phyloP scores from a whole-genome alignment of 1,284 basidiomycete species.

The Tetrapyrgos nigripes region DNA sequence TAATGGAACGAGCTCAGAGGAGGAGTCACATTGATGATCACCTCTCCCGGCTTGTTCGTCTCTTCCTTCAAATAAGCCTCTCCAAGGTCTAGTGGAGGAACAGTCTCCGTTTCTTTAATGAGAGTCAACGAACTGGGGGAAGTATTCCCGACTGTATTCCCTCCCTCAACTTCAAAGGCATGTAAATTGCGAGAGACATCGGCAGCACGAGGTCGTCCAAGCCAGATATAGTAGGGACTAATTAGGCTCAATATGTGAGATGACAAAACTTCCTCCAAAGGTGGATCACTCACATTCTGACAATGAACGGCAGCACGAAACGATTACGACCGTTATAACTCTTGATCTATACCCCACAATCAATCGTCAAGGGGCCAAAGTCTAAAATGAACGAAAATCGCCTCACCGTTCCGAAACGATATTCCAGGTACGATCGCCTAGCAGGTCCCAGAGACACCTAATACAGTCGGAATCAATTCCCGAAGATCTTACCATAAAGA shows the following conservation, averaged over 20 bases:
- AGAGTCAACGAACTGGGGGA: slow-evolving; percentile 45
- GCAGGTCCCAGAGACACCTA: slow-evolving; percentile 63
- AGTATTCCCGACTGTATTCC: slow-evolving; percentile 66
- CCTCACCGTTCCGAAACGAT: slow-evolving; percentile 76
- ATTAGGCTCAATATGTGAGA: neutral
- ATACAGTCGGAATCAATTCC: neutral
- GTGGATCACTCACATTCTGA: slow-evolving; percentile 57
- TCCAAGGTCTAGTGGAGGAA: slow-evolving; percentile 49
- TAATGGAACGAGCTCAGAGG: slow-evolving; percentile 82
- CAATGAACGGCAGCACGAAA: slow-evolving; percentile 73
- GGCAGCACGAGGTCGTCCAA: slow-evolving; percentile 73
- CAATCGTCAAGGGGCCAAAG: slow-evolving; percentile 6
- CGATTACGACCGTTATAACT: slow-evolving; percentile 78
- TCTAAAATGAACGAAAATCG: neutral
- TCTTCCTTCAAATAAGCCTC: slow-evolving; percentile 39
- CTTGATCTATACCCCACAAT: slow-evolving; percentile 52
- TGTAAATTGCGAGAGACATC: slow-evolving; percentile 67
- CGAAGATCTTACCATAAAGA: neutral
- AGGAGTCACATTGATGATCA: slow-evolving; percentile 57
- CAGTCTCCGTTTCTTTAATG: slow-evolving; percentile 32
- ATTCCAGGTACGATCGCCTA: slow-evolving; percentile 79
- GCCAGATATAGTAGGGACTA: slow-evolving; percentile 80
- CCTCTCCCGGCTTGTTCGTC: slow-evolving; percentile 26
- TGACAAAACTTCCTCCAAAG: too few relatives aligned
- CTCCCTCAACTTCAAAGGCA: slow-evolving; percentile 76